Conservation (phyloP, 2,329 filamentous ascomycete genomes). For the Ceratocystis lukuohia region DNA sequence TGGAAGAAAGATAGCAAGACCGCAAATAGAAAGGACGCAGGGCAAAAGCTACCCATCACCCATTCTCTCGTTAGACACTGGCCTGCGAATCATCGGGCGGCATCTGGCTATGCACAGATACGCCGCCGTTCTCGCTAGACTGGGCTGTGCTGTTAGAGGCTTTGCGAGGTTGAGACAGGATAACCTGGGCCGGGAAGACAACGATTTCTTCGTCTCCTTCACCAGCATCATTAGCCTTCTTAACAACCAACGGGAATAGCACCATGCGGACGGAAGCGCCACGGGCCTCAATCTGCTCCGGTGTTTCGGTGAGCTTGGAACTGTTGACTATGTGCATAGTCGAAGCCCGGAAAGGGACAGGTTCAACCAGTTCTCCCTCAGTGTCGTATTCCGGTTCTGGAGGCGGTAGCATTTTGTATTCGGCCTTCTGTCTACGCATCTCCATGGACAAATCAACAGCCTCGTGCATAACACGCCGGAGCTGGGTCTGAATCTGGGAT, state of each 20-base stretch:
- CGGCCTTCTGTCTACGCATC: slow-evolving; percentile 92
- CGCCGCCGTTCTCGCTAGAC: slow-evolving; percentile 40
- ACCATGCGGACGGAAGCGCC: slow-evolving; percentile 76
- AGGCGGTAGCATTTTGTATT: slow-evolving; percentile 97
- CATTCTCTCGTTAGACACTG: slow-evolving; percentile 23
- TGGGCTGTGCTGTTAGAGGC: slow-evolving; percentile 31
- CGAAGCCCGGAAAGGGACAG: slow-evolving; percentile 77
- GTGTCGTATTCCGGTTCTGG: slow-evolving; percentile 89
- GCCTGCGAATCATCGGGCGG: slow-evolving; percentile 27
- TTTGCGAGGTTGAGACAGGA: slow-evolving; percentile 48
- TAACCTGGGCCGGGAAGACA: slow-evolving; percentile 85
- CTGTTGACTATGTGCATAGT: slow-evolving; percentile 81
- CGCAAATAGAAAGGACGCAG: slow-evolving; percentile 6
- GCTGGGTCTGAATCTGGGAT: slow-evolving; percentile 65
- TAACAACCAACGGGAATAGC: slow-evolving; percentile 89
- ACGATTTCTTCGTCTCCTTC: slow-evolving; percentile 89
- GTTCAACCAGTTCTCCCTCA: slow-evolving; percentile 76
- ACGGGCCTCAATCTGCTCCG: slow-evolving; percentile 67
- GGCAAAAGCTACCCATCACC: too few species aligned
- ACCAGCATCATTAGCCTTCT: slow-evolving; percentile 81
- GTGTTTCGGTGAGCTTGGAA: slow-evolving; percentile 41
- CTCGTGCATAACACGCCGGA: slow-evolving; percentile 75
- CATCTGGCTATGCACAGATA: slow-evolving; percentile 24
- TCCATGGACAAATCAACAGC: slow-evolving; percentile 86
- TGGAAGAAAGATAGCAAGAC: slow-evolving; percentile 5